Conservation (phyloP, 352 stramenopile species). For the Pythium biforme region DNA sequence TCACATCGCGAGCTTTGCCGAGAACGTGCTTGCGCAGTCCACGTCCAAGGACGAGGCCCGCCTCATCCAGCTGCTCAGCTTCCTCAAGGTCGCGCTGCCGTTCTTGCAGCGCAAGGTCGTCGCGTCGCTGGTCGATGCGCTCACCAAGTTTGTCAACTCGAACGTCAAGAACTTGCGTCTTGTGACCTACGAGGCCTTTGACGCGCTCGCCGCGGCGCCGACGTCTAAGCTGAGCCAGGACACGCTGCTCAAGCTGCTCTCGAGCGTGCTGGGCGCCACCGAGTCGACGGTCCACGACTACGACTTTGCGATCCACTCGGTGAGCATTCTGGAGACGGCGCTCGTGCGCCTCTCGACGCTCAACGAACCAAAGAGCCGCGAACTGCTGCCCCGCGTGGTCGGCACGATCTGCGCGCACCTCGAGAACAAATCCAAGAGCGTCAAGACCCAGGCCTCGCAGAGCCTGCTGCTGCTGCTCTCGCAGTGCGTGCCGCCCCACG, state of each 20-base stretch:
- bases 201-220: constrained; percentile 49
- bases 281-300: constrained; percentile 58
- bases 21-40: constrained; percentile 72
- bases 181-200: constrained; percentile 76
- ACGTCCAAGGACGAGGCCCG: constrained; percentile 71
- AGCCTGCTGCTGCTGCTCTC: constrained; percentile 67
- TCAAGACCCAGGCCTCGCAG: constrained; percentile 63
- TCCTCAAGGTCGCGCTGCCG: constrained; percentile 75
- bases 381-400: constrained; percentile 79
- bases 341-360: constrained; percentile 62
- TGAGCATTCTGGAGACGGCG: constrained; percentile 62
- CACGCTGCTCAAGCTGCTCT: constrained; percentile 60
- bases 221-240: constrained; percentile 67
- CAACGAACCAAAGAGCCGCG: constrained; percentile 55
- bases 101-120: constrained; percentile 82
- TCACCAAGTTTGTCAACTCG: constrained; percentile 72
- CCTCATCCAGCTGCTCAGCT: constrained; percentile 76
- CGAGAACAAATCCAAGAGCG: constrained; percentile 48
- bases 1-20: constrained; percentile 84
- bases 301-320: constrained; percentile 58
- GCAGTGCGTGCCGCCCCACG: constrained; percentile 47
- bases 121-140: constrained; percentile 65
- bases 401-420: constrained; percentile 69
- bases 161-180: constrained; percentile 75
- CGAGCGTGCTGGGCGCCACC: constrained; percentile 60